Conservation (phyloP, 176 grass and related monocot species). For the Oryza punctata region DNA sequence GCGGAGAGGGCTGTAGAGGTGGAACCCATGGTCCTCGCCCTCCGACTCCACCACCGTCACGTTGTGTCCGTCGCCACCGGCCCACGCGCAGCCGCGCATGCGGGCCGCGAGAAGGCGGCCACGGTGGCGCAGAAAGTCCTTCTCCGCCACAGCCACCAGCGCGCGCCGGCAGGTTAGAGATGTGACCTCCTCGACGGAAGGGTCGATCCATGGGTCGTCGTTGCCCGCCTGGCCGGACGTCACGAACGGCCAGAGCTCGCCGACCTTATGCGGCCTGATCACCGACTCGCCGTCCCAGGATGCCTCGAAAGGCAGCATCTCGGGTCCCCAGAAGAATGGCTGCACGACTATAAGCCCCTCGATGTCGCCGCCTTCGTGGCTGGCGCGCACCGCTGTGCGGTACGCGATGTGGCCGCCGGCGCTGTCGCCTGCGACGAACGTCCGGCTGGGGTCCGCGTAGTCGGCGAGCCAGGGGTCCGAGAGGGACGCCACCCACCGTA, state of each 20-base stretch:
- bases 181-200: background rate
- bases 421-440: conserved; percentile 13
- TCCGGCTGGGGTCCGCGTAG: background rate
- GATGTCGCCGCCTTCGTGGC: background rate
- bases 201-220: conserved; percentile 22
- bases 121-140: background rate
- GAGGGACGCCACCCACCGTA: background rate
- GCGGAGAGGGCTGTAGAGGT: background rate
- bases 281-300: background rate
- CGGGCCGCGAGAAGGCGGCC: background rate
- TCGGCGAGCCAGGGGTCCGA: conserved; percentile 8
- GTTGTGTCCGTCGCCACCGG: background rate
- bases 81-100: background rate
- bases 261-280: background rate
- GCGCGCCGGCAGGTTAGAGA: background rate
- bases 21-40: background rate
- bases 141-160: conserved; percentile 7
- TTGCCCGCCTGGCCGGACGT: conserved; percentile 35
- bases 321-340: background rate
- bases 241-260: conserved; percentile 27
- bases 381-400: background rate
- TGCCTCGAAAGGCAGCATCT: background rate
- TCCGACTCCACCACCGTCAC: conserved; percentile 25
- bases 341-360: background rate
- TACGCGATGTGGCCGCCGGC: conserved; percentile 15